Percentiles rank a stretch among this genome's conserved stretches.
phyloP scores from a whole-genome alignment of 331 rosid species.

The Saraca asoca region DNA sequence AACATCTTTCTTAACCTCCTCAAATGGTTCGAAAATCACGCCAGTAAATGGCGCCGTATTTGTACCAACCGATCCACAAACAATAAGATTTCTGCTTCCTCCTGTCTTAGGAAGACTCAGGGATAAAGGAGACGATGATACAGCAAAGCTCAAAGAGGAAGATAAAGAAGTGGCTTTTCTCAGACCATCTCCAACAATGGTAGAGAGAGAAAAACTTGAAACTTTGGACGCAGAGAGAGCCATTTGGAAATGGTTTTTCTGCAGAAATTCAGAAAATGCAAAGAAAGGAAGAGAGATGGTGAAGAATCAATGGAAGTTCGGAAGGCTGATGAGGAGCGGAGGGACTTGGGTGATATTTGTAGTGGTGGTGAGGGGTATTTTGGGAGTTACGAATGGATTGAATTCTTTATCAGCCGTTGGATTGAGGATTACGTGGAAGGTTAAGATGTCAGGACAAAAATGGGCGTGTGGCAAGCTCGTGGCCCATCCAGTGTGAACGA shows the following conservation, averaged over 20 bases:
- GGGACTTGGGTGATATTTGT: slow-evolving; percentile 4
- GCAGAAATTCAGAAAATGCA: not conserved
- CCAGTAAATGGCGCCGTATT: slow-evolving; percentile 37
- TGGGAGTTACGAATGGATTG: slow-evolving; percentile 1
- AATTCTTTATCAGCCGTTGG: slow-evolving; percentile 28
- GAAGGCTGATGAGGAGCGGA: slow-evolving; percentile 7
- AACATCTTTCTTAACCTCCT: slow-evolving; percentile 46
- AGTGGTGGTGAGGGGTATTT: slow-evolving; percentile 16
- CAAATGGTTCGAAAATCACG: slow-evolving; percentile 53
- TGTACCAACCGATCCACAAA: slow-evolving; percentile 24
- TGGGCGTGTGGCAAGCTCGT: slow-evolving; percentile 72
- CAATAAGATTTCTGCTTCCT: slow-evolving; percentile 24
- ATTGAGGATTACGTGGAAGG: slow-evolving; percentile 23
- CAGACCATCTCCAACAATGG: slow-evolving; percentile 22
- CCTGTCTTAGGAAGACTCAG: slow-evolving; percentile 9
- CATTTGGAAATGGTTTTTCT: slow-evolving; percentile 31
- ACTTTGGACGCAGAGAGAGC: slow-evolving; percentile 39
- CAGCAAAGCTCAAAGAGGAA: slow-evolving; percentile 21
- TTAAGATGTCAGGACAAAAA: not conserved
- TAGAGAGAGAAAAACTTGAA: slow-evolving; percentile 36
- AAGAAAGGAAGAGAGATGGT: slow-evolving; percentile 18
- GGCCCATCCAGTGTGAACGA: slow-evolving; percentile 39
- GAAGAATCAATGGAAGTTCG: slow-evolving; percentile 13
- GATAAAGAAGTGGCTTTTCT: slow-evolving; percentile 13
- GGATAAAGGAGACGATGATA: slow-evolving; percentile 5